A percentile compares a stretch with the other conserved stretches of the same genome.
Evolutionary conservation across 148 eudicot species (phyloP).

Genomic region (Vaccinium macrocarpon): DNA sequence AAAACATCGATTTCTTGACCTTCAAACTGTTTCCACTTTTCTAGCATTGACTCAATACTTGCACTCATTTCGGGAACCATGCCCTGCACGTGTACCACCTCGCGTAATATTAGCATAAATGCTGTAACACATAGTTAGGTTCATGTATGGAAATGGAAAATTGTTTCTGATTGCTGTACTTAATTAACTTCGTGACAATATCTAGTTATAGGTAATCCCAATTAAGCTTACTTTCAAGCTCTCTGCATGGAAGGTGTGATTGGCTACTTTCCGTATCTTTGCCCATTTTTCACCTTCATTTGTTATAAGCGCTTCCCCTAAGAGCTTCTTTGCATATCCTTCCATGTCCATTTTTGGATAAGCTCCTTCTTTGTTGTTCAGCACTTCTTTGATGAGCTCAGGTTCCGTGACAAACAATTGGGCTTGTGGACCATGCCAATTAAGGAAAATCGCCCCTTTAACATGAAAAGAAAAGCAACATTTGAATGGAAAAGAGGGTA

Average conservation of each 20-base stretch:
- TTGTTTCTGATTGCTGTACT: neutral
- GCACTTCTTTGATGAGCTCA: conserved; percentile 37
- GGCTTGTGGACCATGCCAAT: conserved; percentile 40
- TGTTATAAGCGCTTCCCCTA: conserved; percentile 40
- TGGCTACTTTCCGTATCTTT: conserved; percentile 43
- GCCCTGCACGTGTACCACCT: conserved; percentile 2
- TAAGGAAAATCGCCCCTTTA: conserved; percentile 33
- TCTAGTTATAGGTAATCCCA: neutral
- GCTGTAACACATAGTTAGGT: neutral
- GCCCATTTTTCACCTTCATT: conserved; percentile 46
- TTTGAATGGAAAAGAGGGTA: neutral
- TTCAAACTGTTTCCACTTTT: conserved; percentile 19
- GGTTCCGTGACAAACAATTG: conserved; percentile 40
- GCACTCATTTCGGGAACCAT: conserved; percentile 28
- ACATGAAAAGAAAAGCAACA: neutral
- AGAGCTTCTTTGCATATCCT: conserved; percentile 37
- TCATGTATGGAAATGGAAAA: neutral
- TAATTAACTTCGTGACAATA: neutral
- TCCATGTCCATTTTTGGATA: conserved; percentile 34
- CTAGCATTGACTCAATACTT: conserved; percentile 25
- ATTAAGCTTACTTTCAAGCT: conserved; percentile 35
- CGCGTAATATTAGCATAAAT: neutral
- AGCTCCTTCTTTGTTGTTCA: conserved; percentile 34
- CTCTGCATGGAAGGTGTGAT: conserved; percentile 43
- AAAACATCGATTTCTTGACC: conserved; percentile 20